Evolutionary conservation across 352 stramenopile genomes (phyloP).

Genomic region (Thalassiosira livingstoniorum): DNA sequence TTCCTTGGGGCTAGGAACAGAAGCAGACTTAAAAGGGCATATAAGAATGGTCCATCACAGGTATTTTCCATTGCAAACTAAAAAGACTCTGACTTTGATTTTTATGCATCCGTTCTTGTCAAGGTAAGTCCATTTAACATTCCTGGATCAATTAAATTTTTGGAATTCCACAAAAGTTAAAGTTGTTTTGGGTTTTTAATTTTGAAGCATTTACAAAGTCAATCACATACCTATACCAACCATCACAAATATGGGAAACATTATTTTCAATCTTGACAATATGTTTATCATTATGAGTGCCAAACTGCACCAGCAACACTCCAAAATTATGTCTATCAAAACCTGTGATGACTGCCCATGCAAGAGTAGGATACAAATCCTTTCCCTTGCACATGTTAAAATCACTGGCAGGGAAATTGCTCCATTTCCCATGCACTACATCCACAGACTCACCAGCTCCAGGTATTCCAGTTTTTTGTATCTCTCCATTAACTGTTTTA

Average conservation of each 20-base stretch:
- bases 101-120: neutral
- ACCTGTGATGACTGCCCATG: conserved; percentile 41
- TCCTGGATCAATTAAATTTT: neutral
- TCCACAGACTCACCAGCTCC: conserved; percentile 14
- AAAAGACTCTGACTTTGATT: conserved; percentile 21
- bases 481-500: neutral
- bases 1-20: neutral
- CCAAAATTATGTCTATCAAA: conserved; percentile 24
- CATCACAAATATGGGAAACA: conserved; percentile 14
- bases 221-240: conserved; percentile 24
- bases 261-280: conserved; percentile 46
- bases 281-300: conserved; percentile 51
- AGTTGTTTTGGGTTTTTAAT: too few species aligned
- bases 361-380: conserved; percentile 11
- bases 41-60: conserved; percentile 47
- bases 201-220: neutral
- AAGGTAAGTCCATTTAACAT: conserved; percentile 28
- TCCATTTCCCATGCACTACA: conserved; percentile 26
- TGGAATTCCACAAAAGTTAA: neutral
- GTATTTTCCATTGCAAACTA: conserved; percentile 61
- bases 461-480: conserved; percentile 3
- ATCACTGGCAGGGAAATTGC: conserved; percentile 19
- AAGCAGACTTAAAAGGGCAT: conserved; percentile 27
- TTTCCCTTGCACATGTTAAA: conserved; percentile 4
- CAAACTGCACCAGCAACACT: conserved; percentile 16